Evolutionary conservation across 768 basidiomycete species (phyloP), one percentile per base, ranked within the genome.

Genomic region (Daedaleopsis sinensis): DNA sequence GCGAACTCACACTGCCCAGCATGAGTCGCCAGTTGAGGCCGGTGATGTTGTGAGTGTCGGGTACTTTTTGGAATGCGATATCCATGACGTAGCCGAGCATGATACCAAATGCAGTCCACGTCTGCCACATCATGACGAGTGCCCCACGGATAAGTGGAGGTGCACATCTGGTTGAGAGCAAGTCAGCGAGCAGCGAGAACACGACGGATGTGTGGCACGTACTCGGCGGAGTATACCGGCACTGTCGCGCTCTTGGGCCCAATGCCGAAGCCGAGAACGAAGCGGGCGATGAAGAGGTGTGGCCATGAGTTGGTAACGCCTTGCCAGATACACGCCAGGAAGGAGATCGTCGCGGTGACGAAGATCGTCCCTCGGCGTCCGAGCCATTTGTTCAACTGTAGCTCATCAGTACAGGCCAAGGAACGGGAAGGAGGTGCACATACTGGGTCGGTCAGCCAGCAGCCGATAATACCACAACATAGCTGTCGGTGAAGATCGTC

Each of bases 81-180:
- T 90, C 89, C 62, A 87, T 79, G 49, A 79, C 78, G 68, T 85
- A 86, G 23, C 91, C 91, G 3, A 91, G 59, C 74, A 85, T 81
- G 72, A 93, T 90, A 57, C 92, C 92, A 67, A 93, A 92, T 1
- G 90, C 91, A 2, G 90, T 91, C 90, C 90, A 93, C 77, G 91
- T 79, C 72, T 93, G 90, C 75, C 70, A 53, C 52, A 53, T 53
- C 52, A 53, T 53, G 37, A 53, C 52, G n/a, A 53, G 37, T n/a
- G 37, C 52, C 21, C 52, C 52, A 21, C 52, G 52, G 19, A 53
- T 67, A 43, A 27, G 32, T 19, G 52, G 53, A 7, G 36, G 23
- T 19, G 36, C 44, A 3, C 42, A 53, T 32, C 49, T 50, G 27
- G 12, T 7, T 6, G 23, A 24, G n/a, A 32, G 7, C 49, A 32